phyloP scores from a whole-genome alignment of 306 rosid genomes.

The Trifolium pratense region DNA sequence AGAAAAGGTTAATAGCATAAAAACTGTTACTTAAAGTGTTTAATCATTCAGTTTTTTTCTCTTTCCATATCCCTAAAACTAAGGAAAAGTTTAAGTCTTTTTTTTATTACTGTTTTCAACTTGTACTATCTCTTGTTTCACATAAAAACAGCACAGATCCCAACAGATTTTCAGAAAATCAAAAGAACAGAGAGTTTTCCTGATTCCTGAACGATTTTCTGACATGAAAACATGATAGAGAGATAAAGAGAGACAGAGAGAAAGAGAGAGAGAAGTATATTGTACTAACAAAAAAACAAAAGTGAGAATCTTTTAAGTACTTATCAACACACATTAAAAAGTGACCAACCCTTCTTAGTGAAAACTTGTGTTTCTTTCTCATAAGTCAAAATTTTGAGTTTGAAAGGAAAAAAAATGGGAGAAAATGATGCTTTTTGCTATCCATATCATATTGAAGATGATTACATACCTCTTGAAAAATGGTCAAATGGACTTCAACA shows the following conservation, averaged over 20 bases:
- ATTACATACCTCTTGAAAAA: constrained; percentile 47
- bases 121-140: constrained; percentile 43
- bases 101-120: constrained; percentile 38
- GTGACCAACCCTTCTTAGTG: constrained; percentile 44
- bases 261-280: background rate
- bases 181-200: constrained; percentile 70
- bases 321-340: constrained; percentile 46
- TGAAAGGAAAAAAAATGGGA: constrained; percentile 42
- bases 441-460: constrained; percentile 64
- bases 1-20: constrained; percentile 62
- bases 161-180: constrained; percentile 72
- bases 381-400: constrained; percentile 32
- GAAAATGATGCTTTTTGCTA: constrained; percentile 62
- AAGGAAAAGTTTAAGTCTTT: constrained; percentile 57
- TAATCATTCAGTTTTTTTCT: constrained; percentile 46
- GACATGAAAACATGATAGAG: constrained; percentile 57
- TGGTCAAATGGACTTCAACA: constrained; percentile 49
- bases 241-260: constrained; percentile 34
- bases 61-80: constrained; percentile 55
- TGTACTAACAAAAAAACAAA: constrained; percentile 40
- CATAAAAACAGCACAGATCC: constrained; percentile 75
- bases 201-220: constrained; percentile 85
- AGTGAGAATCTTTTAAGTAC: constrained; percentile 79
- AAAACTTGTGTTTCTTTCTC: constrained; percentile 30
- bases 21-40: background rate